Base-by-base conservation (phyloP, 2,329 filamentous ascomycete genomes). In the Fusarium nelsonii region DNA sequence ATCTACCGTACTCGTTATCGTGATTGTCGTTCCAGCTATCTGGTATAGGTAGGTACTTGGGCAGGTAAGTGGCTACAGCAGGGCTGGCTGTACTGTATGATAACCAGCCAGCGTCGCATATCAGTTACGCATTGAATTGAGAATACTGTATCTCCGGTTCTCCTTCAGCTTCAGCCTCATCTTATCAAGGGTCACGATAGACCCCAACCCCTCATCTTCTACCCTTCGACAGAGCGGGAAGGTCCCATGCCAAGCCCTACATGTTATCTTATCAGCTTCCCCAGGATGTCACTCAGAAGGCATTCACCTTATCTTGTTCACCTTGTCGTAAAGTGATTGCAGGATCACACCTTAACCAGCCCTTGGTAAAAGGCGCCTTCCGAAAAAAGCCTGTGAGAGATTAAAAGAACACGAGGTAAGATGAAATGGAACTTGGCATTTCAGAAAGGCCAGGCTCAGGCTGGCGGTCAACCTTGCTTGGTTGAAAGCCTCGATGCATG, bases 291-390 rank as follows among this genome's bases (percentile, higher is more conserved):
- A 23, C 23, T 23, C 23, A 23, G 23, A 23, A 23, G 23, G 23
- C 6, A 23, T 23, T 23, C 23, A 23, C 23, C 23, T 23, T 23
- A 30, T 16, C 41, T 23, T 16, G 26, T 12, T 9, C 23, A 26
- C 14, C 46, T 50, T 50, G 28, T 50, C 46, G 30, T 39, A 32
- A 34, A n/a, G 41, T 49, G 36, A 53, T 49, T 28, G 41, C 23
- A 23, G n/a, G 20, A 55, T 50, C 63, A 46, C 59, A 63, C 52
- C 41, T 59, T 16, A 30, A 37, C 20, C 18, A 51, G n/a, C 45
- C n/a, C 26, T 37, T 14, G 33, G n/a, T 39, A 51, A 63, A 44
- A 53, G 18, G 16, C 12, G 18, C 36, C 30, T 59, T 28, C 45
- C 23, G 14, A 48, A 53, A 43, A 16, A 12, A 55, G 45, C 11